Percentiles rank a stretch among this genome's conserved stretches.
These are phyloP conservation scores for Castanea mollissima DNA, from an alignment of 306 rosid genomes.

Conservation along the genomic window DNA sequence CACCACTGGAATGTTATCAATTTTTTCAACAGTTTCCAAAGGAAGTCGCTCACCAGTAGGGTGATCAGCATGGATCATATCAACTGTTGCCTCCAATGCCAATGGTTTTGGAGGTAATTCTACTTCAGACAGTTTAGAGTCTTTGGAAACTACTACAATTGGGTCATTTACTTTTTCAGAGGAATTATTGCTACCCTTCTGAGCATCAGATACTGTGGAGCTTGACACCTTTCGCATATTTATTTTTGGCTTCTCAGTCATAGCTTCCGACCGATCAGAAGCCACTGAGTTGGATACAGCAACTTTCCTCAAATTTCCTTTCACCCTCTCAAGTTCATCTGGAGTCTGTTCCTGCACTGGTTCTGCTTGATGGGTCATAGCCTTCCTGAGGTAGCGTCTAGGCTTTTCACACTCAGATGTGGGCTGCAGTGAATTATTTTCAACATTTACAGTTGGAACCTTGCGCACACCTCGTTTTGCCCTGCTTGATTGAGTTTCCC, in stretches of 20 bases:
- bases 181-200: slow-evolving; percentile 22
- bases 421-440: slow-evolving; percentile 15
- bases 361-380: slow-evolving; percentile 20
- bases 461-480: slow-evolving; percentile 38
- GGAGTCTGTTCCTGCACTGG: slow-evolving; percentile 38
- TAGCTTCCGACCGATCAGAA: slow-evolving; percentile 36
- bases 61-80: background rate
- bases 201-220: slow-evolving; percentile 27
- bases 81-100: slow-evolving; percentile 1
- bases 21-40: slow-evolving; percentile 18
- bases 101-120: slow-evolving; percentile 22
- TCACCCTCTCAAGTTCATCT: slow-evolving; percentile 40
- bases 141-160: slow-evolving; percentile 17
- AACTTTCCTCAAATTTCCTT: slow-evolving; percentile 26
- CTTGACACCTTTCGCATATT: slow-evolving; percentile 24
- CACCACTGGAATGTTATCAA: slow-evolving; percentile 22
- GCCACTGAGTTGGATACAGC: slow-evolving; percentile 17
- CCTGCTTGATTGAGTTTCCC: slow-evolving; percentile 24
- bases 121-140: slow-evolving; percentile 12
- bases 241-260: slow-evolving; percentile 34
- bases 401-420: slow-evolving; percentile 29
- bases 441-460: slow-evolving; percentile 30
- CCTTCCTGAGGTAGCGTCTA: slow-evolving; percentile 36
- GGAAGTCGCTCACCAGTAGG: background rate
- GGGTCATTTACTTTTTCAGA: slow-evolving; percentile 34